Conservation (phyloP, 108 stramenopile genomes). For the Cyclotella sp. region DNA sequence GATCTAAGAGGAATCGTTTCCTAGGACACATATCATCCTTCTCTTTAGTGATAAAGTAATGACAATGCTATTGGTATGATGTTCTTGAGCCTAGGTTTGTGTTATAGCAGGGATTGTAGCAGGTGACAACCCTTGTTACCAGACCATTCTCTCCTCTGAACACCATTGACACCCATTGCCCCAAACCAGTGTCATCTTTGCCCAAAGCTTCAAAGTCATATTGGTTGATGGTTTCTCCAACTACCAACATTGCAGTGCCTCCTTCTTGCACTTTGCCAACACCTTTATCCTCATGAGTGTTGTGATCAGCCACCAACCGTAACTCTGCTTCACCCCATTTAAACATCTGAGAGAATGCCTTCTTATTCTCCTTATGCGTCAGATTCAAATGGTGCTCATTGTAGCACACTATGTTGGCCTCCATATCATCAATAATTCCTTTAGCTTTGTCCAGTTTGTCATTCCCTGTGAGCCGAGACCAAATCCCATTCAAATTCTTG, state of each 20-base stretch:
- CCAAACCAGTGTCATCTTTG: slow-evolving; percentile 9
- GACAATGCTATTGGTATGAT: slow-evolving; percentile 1
- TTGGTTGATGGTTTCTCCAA: background rate
- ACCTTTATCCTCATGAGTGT: background rate
- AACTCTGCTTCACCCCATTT: slow-evolving; percentile 4
- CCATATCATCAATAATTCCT: background rate
- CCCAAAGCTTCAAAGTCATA: background rate
- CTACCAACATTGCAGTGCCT: slow-evolving; percentile 10
- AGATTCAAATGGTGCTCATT: slow-evolving; percentile 21
- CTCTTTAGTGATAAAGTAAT: background rate
- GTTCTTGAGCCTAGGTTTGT: background rate
- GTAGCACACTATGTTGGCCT: slow-evolving; percentile 7
- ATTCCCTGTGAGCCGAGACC: background rate
- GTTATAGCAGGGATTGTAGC: background rate
- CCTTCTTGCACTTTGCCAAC: slow-evolving; percentile 21
- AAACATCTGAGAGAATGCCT: slow-evolving; percentile 18
- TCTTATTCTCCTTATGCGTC: background rate
- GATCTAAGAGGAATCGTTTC: slow-evolving; percentile 1
- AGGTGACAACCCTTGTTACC: background rate
- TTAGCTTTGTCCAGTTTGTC: background rate
- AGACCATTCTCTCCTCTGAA: background rate
- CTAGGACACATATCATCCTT: background rate
- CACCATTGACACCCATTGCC: slow-evolving; percentile 2
- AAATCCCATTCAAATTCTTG: background rate
- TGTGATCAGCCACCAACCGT: slow-evolving; percentile 5